Base-by-base conservation (phyloP, 805 yeast species). In the Saccharomycopsis fermentans region DNA sequence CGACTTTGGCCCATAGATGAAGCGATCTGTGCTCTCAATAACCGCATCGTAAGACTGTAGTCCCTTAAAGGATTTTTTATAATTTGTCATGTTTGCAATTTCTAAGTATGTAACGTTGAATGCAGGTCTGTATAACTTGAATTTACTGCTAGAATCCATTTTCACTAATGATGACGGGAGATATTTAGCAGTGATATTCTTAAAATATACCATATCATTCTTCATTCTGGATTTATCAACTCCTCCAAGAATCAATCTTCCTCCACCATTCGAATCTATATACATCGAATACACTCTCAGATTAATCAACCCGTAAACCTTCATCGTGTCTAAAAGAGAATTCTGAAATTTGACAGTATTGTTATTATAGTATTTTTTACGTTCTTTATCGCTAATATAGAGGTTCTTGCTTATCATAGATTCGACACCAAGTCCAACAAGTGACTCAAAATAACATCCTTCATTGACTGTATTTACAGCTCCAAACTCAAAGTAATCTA, bases 21-120 rank as follows among this genome's bases (percentile, higher is more conserved):
- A 52, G 21, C 63, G 24, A 14, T 55, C 61, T 12, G 63, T 58
- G 36, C 59, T 55, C 21, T 60, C 61, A n/a, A 60, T 34, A 32
- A 60, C 37, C 12, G 58, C 63, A 48, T 51, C 58, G 29, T 57
- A 60, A 2, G 35, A 37, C 14, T 47, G 21, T 12, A 40, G 17
- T 26, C 24, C 39, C 40, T 54, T 9, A 12, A 34, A 11, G 47
- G 56, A n/a, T 50, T 26, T 37, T 27, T 50, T 32, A 35, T 58
- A 55, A 35, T 54, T 55, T 6, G 35, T 55, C 40, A 55, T 26
- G 21, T 58, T 57, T 12, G 29, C 52, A 2, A 50, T 52, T 14
- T 34, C 26, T 14, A 50, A 11, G 54, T 58, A 57, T 27, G 52
- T 47, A 12, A 60, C 47, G 29, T 54, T 60, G 21, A 60, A 26